phyloP scores from a whole-genome alignment of 2,329 filamentous ascomycete genomes.

The Pseudogymnoascus sp. region DNA sequence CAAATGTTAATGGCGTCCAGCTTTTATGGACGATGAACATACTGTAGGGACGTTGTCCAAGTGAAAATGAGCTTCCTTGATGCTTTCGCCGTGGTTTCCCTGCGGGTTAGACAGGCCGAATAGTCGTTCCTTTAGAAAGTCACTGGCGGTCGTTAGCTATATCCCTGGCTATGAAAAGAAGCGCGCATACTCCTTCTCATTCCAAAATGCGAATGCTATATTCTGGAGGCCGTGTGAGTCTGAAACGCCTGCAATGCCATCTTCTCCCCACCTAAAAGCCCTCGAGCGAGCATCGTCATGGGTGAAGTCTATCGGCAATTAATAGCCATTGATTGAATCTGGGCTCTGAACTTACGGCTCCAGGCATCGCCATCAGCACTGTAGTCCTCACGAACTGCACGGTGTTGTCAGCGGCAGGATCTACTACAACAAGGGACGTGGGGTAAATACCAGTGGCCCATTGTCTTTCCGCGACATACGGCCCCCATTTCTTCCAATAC shows the following conservation, averaged over 20 bases:
- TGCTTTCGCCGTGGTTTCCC: conserved; percentile 92
- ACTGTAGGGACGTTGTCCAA: conserved; percentile 75
- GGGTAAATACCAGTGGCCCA: conserved; percentile 71
- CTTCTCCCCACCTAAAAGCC: conserved; percentile 91
- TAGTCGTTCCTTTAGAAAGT: conserved; percentile 87
- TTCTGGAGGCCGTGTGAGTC: conserved; percentile 88
- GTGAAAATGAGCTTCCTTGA: conserved; percentile 96
- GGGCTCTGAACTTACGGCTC: conserved; percentile 61
- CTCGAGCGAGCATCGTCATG: conserved; percentile 86
- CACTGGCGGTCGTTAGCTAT: conserved; percentile 47
- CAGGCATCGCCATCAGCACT: conserved; percentile 83
- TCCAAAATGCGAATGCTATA: conserved; percentile 95
- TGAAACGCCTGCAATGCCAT: conserved; percentile 91
- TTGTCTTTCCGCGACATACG: conserved; percentile 87
- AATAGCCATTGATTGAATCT: conserved; percentile 19
- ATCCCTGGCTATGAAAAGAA: neutral
- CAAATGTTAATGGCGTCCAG: conserved; percentile 10
- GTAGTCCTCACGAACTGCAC: conserved; percentile 81
- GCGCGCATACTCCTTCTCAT: conserved; percentile 73
- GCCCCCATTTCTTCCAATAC: conserved; percentile 99
- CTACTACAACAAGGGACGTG: neutral
- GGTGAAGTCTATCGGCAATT: conserved; percentile 62
- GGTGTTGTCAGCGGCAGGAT: conserved; percentile 15
- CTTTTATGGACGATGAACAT: conserved; percentile 13
- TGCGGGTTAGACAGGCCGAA: conserved; percentile 95